Percentiles rank a stretch among this genome's conserved stretches.
Evolutionary conservation across 179 eudicot species (phyloP).

Genomic region (Drosera spatulata): DNA sequence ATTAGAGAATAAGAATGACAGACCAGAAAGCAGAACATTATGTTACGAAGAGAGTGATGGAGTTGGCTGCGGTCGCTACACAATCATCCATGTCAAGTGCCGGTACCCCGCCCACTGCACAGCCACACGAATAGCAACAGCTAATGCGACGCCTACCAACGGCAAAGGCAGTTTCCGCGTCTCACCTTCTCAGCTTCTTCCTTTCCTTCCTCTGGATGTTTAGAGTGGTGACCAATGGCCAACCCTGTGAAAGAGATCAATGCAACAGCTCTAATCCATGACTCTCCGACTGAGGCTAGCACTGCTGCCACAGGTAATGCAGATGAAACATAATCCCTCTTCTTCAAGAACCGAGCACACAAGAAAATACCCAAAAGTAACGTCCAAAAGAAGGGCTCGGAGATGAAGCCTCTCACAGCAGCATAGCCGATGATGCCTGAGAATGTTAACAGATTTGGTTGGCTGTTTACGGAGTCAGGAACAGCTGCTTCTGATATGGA

Average conservation of each 20-base stretch:
- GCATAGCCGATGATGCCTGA: slow-evolving; percentile 62
- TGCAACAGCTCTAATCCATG: slow-evolving; percentile 67
- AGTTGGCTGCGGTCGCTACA: not conserved
- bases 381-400: slow-evolving; percentile 59
- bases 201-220: slow-evolving; percentile 14
- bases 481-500: slow-evolving; percentile 61
- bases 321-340: slow-evolving; percentile 62
- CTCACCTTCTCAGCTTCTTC: slow-evolving; percentile 16
- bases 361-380: slow-evolving; percentile 51
- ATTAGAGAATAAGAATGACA: not conserved
- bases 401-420: slow-evolving; percentile 55
- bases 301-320: slow-evolving; percentile 66
- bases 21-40: not conserved
- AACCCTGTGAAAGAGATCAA: slow-evolving; percentile 42
- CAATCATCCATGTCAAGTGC: slow-evolving; percentile 82
- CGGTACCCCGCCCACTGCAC: slow-evolving; percentile 83
- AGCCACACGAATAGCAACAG: slow-evolving; percentile 61
- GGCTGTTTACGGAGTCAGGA: slow-evolving; percentile 53
- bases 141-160: slow-evolving; percentile 54
- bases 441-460: slow-evolving; percentile 50
- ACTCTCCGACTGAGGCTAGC: slow-evolving; percentile 78
- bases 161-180: slow-evolving; percentile 49
- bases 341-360: slow-evolving; percentile 44
- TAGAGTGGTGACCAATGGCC: slow-evolving; percentile 42
- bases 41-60: not conserved